These are phyloP conservation scores for Tephrocybe sp. DNA, from an alignment of 768 basidiomycete genomes.

Conservation along the genomic window DNA sequence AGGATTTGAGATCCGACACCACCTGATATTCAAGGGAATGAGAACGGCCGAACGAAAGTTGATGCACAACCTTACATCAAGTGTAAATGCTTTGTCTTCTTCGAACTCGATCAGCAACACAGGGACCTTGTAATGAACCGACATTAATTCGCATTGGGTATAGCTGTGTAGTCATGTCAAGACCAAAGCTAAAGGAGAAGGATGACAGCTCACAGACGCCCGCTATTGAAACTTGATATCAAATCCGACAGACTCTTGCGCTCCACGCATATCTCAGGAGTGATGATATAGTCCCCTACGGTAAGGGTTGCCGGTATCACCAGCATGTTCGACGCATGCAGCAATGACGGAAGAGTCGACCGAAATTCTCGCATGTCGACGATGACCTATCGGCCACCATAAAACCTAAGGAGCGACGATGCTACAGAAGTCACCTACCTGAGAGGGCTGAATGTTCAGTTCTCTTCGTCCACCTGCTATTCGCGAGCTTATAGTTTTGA, in stretches of 20 bases:
- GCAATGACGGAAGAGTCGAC: constrained; percentile 84
- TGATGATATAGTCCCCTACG: constrained; percentile 94
- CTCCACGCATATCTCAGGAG: constrained; percentile 95
- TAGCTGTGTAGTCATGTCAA: constrained; percentile 52
- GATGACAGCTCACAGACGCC: constrained; percentile 71
- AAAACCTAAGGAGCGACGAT: background rate
- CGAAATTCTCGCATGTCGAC: constrained; percentile 98
- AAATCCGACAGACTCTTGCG: constrained; percentile 93
- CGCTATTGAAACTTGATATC: constrained; percentile 91
- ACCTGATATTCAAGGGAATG: constrained; percentile 34
- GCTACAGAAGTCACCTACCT: constrained; percentile 36
- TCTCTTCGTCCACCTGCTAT: constrained; percentile 84
- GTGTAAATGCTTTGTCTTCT: constrained; percentile 91
- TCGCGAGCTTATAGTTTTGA: constrained; percentile 82
- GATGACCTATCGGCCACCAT: constrained; percentile 64
- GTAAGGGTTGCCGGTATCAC: constrained; percentile 92
- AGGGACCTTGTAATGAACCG: constrained; percentile 91
- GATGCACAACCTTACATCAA: constrained; percentile 57
- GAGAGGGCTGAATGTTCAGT: constrained; percentile 61
- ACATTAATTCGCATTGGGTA: constrained; percentile 97
- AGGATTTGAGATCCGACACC: constrained; percentile 66
- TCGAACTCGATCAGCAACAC: constrained; percentile 96
- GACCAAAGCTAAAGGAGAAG: background rate
- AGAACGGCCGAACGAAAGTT: background rate
- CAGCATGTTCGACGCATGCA: constrained; percentile 78